Evolutionary conservation across 768 basidiomycete species (phyloP).

Genomic region (Trametes sanguinea): DNA sequence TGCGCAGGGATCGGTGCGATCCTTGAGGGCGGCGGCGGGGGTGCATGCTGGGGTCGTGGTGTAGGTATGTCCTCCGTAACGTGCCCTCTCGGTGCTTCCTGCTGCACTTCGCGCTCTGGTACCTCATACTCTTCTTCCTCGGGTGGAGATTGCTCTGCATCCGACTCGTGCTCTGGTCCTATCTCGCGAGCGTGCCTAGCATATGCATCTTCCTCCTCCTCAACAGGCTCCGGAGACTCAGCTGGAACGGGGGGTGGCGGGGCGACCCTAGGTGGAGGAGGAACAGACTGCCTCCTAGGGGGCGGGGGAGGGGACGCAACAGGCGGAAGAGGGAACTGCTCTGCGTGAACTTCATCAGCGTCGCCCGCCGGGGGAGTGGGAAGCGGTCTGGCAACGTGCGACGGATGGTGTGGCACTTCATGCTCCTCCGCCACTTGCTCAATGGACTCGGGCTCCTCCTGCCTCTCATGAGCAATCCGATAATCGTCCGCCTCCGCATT

Average conservation of each 20-base stretch:
- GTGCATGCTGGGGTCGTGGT: neutral
- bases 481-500: slow-evolving; percentile 4
- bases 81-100: neutral
- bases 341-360: neutral
- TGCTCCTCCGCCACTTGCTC: slow-evolving; percentile 26
- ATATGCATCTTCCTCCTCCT: slow-evolving; percentile 14
- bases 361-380: neutral
- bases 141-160: neutral
- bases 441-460: slow-evolving; percentile 9
- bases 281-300: slow-evolving; percentile 17
- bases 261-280: slow-evolving; percentile 18
- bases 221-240: neutral
- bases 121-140: neutral
- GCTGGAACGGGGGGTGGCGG: slow-evolving; percentile 8
- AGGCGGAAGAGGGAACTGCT: slow-evolving; percentile 11
- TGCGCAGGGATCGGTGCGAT: neutral
- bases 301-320: neutral
- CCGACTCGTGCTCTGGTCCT: slow-evolving; percentile 10
- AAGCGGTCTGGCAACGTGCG: slow-evolving; percentile 9
- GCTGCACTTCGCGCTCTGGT: neutral
- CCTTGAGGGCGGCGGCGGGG: slow-evolving; percentile 20
- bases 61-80: too few species aligned
- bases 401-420: slow-evolving; percentile 22
- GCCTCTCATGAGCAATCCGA: slow-evolving; percentile 10
- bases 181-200: slow-evolving; percentile 4